A percentile compares a stretch with the other conserved stretches of the same genome.
phyloP scores from a whole-genome alignment of 495 filamentous ascomycete genomes.

The Eremomyces bilateralis region DNA sequence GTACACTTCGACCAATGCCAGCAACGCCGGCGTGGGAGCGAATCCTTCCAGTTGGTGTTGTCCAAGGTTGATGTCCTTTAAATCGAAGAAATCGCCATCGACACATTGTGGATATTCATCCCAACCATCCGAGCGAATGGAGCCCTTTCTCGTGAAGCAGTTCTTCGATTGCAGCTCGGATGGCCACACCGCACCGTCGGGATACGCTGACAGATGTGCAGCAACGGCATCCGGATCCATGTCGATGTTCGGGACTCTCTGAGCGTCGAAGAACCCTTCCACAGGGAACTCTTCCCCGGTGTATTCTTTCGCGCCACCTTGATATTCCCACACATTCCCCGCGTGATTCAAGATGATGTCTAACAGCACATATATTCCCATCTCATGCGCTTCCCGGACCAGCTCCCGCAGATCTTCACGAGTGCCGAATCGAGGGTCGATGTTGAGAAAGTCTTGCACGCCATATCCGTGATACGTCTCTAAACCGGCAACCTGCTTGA shows the following conservation, averaged over 20 bases:
- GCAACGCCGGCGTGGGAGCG: constrained; percentile 5
- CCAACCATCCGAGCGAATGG: constrained; percentile 7
- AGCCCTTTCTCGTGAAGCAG: constrained; percentile 8
- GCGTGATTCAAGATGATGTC: constrained; percentile 14
- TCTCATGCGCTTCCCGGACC: constrained; percentile 7
- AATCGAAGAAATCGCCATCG: constrained; percentile 9
- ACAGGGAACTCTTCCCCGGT: constrained; percentile 6
- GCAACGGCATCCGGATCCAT: constrained; percentile 2
- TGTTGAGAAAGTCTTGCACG: constrained; percentile 11
- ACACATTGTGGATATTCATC: constrained; percentile 9
- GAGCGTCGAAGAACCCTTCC: constrained; percentile 7
- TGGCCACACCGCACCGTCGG: constrained; percentile 11
- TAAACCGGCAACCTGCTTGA: constrained; percentile 10
- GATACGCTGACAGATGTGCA: background rate
- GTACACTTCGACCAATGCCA: constrained; percentile 8
- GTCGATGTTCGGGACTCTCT: constrained; percentile 4
- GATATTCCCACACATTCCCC: constrained; percentile 11
- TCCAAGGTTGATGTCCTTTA: constrained; percentile 12
- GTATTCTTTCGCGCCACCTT: constrained; percentile 4
- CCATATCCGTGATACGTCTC: constrained; percentile 13
- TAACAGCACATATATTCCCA: constrained; percentile 12
- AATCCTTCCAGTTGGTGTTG: constrained; percentile 4
- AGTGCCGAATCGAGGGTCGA: constrained; percentile 11
- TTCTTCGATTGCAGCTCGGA: constrained; percentile 6
- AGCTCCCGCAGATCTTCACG: constrained; percentile 9